A percentile compares a stretch with the other conserved stretches of the same genome.
Conservation (phyloP, 345 rosid genomes). For the Fremontodendron californicum region DNA sequence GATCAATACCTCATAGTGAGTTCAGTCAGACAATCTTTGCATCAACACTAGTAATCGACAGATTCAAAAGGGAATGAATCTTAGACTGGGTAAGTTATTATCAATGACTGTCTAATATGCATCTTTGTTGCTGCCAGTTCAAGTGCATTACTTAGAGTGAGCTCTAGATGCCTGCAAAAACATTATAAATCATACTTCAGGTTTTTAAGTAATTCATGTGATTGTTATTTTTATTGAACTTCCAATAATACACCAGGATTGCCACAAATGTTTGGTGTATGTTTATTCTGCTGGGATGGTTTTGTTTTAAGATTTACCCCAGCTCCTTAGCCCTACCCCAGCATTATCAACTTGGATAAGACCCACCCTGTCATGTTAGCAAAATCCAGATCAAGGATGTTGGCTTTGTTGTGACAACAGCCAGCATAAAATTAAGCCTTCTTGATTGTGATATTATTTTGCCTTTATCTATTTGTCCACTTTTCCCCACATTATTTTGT, state of each 20-base stretch:
- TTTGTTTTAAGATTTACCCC: background rate
- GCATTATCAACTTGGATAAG: background rate
- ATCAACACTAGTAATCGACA: too few relatives aligned
- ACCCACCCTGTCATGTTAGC: background rate
- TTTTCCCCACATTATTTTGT: background rate
- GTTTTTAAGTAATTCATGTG: background rate
- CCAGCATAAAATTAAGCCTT: background rate
- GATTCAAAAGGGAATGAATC: slow-evolving; percentile 80
- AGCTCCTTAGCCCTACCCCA: too few relatives aligned
- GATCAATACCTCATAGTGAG: too few relatives aligned
- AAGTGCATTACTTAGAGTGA: background rate
- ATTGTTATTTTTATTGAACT: background rate
- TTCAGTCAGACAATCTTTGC: too few relatives aligned
- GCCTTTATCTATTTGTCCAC: background rate
- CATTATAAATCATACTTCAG: background rate
- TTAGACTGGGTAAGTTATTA: slow-evolving; percentile 63
- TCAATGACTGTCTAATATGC: background rate
- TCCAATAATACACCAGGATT: background rate
- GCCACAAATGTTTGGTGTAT: background rate
- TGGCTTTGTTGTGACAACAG: background rate
- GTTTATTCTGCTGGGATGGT: background rate
- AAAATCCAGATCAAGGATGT: too few relatives aligned
- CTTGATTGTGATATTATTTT: background rate
- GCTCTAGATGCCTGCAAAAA: background rate
- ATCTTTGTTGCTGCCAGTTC: background rate